A percentile compares a stretch with the other conserved stretches of the same genome.
These are phyloP conservation scores for Aspergillus floridensis DNA, from an alignment of 2,329 filamentous ascomycete species.

Conservation along the genomic window DNA sequence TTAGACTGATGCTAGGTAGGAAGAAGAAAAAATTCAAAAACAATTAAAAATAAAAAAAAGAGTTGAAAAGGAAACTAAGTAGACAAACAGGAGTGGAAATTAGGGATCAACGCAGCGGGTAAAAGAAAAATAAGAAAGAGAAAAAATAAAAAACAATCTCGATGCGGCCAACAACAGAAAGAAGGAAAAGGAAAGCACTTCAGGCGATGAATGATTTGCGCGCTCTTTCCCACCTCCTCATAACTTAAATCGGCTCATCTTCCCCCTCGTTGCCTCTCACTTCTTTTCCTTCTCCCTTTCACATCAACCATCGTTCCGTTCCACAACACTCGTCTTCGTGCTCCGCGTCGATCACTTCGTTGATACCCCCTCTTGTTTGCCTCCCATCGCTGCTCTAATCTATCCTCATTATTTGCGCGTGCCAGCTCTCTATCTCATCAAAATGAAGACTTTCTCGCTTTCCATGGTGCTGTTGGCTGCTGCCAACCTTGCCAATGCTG, in stretches of 20 bases:
- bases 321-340: neutral
- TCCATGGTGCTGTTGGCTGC: constrained; percentile 31
- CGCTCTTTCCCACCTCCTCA: constrained; percentile 3
- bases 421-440: constrained; percentile 10
- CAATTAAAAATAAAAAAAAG: too few species aligned
- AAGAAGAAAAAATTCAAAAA: neutral
- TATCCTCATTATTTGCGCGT: constrained; percentile 1
- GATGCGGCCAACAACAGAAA: neutral
- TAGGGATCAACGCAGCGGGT: neutral
- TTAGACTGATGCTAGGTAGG: neutral
- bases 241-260: constrained; percentile 15
- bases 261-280: neutral
- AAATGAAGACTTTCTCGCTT: constrained; percentile 35
- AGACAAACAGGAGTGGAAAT: neutral
- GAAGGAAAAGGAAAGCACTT: neutral
- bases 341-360: neutral
- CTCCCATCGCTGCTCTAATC: neutral
- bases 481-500: constrained; percentile 25
- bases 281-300: neutral
- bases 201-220: constrained; percentile 1
- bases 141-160: constrained; percentile 5
- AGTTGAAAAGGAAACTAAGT: neutral
- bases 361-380: constrained; percentile 3
- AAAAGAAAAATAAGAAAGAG: constrained; percentile 9
- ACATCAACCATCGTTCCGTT: neutral